Evolutionary conservation across 192 early-diverging fungal species (phyloP).

Genomic region (Backusella sp.): DNA sequence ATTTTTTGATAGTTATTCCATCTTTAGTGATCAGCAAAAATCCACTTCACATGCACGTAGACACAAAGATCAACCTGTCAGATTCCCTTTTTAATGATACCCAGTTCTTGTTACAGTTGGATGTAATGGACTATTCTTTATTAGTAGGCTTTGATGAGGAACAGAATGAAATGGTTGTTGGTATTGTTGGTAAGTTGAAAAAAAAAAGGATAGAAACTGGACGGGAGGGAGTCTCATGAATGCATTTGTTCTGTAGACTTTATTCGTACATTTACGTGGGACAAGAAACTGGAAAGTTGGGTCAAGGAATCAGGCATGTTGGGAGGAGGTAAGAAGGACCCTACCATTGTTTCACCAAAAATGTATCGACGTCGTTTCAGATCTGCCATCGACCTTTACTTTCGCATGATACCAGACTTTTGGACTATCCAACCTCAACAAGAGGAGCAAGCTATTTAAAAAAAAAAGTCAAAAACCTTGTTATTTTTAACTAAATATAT

Average conservation of each 20-base stretch:
- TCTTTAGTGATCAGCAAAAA: constrained; percentile 69
- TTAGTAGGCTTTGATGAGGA: constrained; percentile 91
- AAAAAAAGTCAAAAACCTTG: not conserved
- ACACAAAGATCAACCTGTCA: constrained; percentile 80
- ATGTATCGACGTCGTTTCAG: constrained; percentile 94
- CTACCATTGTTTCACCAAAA: constrained; percentile 95
- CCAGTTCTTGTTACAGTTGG: constrained; percentile 83
- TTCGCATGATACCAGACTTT: constrained; percentile 80
- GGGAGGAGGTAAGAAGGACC: constrained; percentile 87
- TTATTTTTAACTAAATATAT: not conserved
- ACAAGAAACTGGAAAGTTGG: constrained; percentile 97
- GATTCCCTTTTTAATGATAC: constrained; percentile 93
- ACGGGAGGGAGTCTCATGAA: too few species aligned
- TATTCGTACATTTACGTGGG: constrained; percentile 98
- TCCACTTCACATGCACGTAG: constrained; percentile 87
- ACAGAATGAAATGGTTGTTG: constrained; percentile 85
- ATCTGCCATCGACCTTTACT: constrained; percentile 90
- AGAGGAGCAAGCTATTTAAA: not conserved
- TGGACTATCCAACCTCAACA: constrained; percentile 26
- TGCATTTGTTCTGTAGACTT: constrained; percentile 57
- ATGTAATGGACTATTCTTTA: constrained; percentile 98
- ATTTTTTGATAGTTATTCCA: not conserved
- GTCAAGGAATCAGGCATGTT: constrained; percentile 93
- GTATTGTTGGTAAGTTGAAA: constrained; percentile 80
- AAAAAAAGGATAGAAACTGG: too few species aligned